Evolutionary conservation across 192 early-diverging fungal species (phyloP), one percentile per base, ranked within the genome.

Genomic region (Linnemannia elongata): DNA sequence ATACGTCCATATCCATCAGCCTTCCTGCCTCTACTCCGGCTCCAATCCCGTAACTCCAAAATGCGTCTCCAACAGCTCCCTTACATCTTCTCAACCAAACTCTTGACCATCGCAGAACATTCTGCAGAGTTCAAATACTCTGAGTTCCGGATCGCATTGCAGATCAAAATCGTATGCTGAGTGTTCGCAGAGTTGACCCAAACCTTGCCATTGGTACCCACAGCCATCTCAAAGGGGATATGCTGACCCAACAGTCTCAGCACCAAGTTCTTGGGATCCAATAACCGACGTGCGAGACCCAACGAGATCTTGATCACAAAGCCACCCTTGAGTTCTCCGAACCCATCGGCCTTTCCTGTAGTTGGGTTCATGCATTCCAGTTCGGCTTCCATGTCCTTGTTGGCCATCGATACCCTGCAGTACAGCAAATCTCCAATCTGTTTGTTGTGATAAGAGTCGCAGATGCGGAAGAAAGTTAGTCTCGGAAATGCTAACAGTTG

Each of bases 351-450:
- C 80, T 95, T 96, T 47, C 94, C 94, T 1, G 95, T 94, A 22
- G 93, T 87, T 15, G 95, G 94, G 81, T 97, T 97, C 60, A 94
- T 85, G 89, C 99, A 99, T 78, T 98, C 96, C 22, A 99, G 83
- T 79, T 99, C 99, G 15, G 99, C 96, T 55, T 99, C 98, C 97
- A 99, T 98, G 88, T 99, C 97, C 78, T 93, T 95, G 90, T 98
- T 96, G 39, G 99, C 98, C 45, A 97, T 86, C 12, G 91, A 82
- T 6, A 99, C 92, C 41, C 97, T 92, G 22, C 93, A 97, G 80
- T 97, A 99, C 4, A 99, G 92, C 13, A 97, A 82, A 27, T 93
- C 83, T 17, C 96, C 96, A 20, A 95, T 84, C 88, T 95, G 75
- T 30, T 41, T 12, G 20, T 18, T 27, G 13, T 30, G 33, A 39